phyloP scores from a whole-genome alignment of 2,329 filamentous ascomycete species.

The Talaromyces sp. region DNA sequence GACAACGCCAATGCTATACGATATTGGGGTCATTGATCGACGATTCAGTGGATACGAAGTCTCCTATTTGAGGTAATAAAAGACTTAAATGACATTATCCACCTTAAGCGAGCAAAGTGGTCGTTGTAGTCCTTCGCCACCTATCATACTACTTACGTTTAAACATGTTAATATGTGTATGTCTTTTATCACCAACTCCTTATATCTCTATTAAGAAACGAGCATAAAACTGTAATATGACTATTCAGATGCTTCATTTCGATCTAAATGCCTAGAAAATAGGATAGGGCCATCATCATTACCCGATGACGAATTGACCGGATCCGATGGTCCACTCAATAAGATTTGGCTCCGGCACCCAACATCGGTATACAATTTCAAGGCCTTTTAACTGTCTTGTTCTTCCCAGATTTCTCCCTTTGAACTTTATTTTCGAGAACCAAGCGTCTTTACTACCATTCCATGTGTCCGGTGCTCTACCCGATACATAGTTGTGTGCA shows the following conservation, averaged over 20 bases:
- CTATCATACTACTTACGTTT: not conserved
- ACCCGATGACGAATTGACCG: not conserved
- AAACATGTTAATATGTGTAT: not conserved
- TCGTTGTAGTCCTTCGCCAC: too few species aligned
- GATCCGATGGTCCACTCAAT: not conserved
- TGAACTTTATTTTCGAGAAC: not conserved
- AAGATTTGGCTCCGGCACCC: not conserved
- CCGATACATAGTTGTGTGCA: not conserved
- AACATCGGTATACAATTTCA: not conserved
- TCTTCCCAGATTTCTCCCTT: not conserved
- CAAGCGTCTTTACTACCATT: not conserved
- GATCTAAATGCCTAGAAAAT: not conserved
- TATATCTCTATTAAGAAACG: too few species aligned
- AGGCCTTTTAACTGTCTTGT: not conserved
- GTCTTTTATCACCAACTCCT: too few species aligned
- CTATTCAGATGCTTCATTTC: not conserved
- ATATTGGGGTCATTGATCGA: not conserved
- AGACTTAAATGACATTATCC: not conserved
- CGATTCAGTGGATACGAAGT: not conserved
- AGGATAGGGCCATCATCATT: not conserved
- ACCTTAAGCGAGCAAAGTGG: not conserved
- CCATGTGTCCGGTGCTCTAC: not conserved
- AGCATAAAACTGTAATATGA: too few species aligned
- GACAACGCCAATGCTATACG: not conserved
- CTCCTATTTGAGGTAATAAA: not conserved